Conservation (phyloP, 202 grass and related monocot genomes). For the Elaeis oleifera region DNA sequence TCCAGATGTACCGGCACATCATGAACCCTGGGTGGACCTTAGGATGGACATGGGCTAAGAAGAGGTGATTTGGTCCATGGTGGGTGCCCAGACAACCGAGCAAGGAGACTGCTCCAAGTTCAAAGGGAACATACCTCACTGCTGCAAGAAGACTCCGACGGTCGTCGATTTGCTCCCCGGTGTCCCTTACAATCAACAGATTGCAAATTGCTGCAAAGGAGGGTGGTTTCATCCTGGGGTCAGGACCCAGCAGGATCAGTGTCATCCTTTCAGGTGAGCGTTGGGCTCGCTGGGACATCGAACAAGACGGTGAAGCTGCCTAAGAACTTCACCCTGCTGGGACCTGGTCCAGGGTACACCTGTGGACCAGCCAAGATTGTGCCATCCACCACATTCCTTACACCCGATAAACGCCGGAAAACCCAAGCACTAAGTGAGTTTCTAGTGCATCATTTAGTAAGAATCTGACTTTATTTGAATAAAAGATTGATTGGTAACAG, state of each 20-base stretch:
- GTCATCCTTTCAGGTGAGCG: constrained; percentile 80
- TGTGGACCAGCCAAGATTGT: constrained; percentile 75
- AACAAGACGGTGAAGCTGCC: constrained; percentile 94
- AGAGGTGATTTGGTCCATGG: constrained; percentile 97
- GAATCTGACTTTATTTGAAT: too few species aligned
- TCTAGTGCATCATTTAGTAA: neutral
- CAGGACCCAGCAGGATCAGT: constrained; percentile 53
- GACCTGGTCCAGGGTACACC: constrained; percentile 65
- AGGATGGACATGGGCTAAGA: constrained; percentile 80
- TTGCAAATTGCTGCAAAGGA: constrained; percentile 86
- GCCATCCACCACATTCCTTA: constrained; percentile 63
- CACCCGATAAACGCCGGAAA: constrained; percentile 64
- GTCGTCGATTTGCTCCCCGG: constrained; percentile 84
- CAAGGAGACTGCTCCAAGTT: constrained; percentile 95
- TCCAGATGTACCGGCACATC: constrained; percentile 88
- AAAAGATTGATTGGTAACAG: too few species aligned
- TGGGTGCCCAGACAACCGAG: constrained; percentile 76
- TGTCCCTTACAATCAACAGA: constrained; percentile 96
- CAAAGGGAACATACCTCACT: constrained; percentile 87
- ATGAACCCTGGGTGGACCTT: constrained; percentile 72
- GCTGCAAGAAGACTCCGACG: constrained; percentile 60
- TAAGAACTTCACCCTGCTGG: constrained; percentile 84
- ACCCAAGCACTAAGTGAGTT: constrained; percentile 83
- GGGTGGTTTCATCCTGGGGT: constrained; percentile 54
- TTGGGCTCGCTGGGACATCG: constrained; percentile 70